A percentile compares a stretch with the other conserved stretches of the same genome.
These are phyloP conservation scores for Naematelia aurantialba DNA, from an alignment of 768 basidiomycete genomes.

Conservation along the genomic window DNA sequence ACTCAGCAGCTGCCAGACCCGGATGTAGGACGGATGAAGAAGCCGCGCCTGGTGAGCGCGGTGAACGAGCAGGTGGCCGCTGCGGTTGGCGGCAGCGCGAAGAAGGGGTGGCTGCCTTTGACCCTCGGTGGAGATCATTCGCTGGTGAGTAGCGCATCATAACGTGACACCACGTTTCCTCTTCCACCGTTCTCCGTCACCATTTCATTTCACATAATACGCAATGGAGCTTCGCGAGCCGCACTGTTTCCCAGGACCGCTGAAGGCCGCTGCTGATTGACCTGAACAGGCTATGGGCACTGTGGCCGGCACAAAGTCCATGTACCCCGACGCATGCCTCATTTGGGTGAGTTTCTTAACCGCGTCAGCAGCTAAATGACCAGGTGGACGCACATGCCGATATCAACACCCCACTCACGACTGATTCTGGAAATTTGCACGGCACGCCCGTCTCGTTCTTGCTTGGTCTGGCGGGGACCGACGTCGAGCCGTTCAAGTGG, in stretches of 20 bases:
- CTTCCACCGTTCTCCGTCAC: no score
- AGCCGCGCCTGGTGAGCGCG: constrained; percentile 77
- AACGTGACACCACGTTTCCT: not conserved
- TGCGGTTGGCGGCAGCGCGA: constrained; percentile 69
- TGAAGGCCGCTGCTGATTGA: not conserved
- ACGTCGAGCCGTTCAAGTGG: constrained; percentile 56
- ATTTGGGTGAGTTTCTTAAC: constrained; percentile 60
- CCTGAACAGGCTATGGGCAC: constrained; percentile 76
- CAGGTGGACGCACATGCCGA: constrained; percentile 90
- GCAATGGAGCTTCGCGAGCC: no score
- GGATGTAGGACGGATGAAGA: constrained; percentile 83
- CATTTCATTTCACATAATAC: not conserved
- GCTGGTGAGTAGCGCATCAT: constrained; percentile 58
- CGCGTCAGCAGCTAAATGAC: not conserved
- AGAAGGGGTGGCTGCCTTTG: constrained; percentile 75
- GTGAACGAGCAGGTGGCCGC: constrained; percentile 76
- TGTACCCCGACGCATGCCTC: constrained; percentile 62
- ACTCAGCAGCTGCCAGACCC: constrained; percentile 56
- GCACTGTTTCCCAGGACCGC: no score
- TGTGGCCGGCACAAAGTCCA: constrained; percentile 74
- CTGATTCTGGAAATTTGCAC: constrained; percentile 84
- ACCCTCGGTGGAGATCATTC: constrained; percentile 97
- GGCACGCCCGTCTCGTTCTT: constrained; percentile 98
- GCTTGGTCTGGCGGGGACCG: constrained; percentile 56
- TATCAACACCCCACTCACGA: constrained; percentile 84